Evolutionary conservation across 2,329 filamentous ascomycete species (phyloP).

Genomic region (Capronia coronata): DNA sequence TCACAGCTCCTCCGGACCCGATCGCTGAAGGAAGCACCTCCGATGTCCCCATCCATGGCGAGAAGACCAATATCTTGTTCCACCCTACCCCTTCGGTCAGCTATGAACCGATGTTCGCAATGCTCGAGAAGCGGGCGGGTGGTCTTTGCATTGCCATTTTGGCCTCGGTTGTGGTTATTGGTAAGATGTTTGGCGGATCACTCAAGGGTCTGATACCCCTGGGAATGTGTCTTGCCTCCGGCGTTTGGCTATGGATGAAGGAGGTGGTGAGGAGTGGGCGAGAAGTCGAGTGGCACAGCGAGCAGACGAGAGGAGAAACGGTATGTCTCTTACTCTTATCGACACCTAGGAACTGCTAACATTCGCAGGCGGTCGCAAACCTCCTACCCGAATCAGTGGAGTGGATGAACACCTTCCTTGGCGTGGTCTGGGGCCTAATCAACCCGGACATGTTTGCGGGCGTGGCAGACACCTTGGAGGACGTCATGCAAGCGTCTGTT

Average conservation of each 20-base stretch:
- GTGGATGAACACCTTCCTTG: conserved; percentile 89
- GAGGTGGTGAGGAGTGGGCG: conserved; percentile 76
- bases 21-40: conserved; percentile 74
- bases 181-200: conserved; percentile 70
- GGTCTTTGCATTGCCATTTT: conserved; percentile 65
- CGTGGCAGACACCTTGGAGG: conserved; percentile 86
- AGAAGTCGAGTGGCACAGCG: conserved; percentile 80
- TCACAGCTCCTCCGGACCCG: conserved; percentile 85
- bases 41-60: conserved; percentile 90
- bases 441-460: conserved; percentile 93
- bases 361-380: conserved; percentile 65
- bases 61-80: conserved; percentile 94
- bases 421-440: conserved; percentile 80
- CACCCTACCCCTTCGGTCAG: conserved; percentile 86
- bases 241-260: conserved; percentile 83
- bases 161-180: conserved; percentile 66
- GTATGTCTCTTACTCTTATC: conserved; percentile 44
- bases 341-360: conserved; percentile 3
- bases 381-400: conserved; percentile 87
- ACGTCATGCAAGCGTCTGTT: conserved; percentile 94
- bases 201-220: conserved; percentile 71
- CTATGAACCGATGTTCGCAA: conserved; percentile 79
- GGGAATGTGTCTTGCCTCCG: conserved; percentile 63
- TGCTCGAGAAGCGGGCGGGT: conserved; percentile 68
- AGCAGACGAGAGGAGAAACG: conserved; percentile 75